A percentile compares a stretch with the other conserved stretches of the same genome.
Conservation (phyloP, 2,329 filamentous ascomycete species). For the Venturia pyrina region DNA sequence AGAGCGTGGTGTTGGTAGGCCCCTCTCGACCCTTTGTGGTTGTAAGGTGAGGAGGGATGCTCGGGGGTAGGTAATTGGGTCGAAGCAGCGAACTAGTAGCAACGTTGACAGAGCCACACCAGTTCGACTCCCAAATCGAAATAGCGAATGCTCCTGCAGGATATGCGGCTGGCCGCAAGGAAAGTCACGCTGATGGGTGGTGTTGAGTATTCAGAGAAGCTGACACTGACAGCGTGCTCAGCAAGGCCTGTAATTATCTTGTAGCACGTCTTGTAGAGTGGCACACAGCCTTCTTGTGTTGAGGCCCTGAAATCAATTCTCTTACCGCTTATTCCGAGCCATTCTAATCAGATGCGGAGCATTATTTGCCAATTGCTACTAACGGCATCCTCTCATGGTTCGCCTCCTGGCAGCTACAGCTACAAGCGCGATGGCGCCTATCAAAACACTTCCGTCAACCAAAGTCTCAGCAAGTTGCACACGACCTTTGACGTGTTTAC, state of each 20-base stretch:
- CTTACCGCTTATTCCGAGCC: neutral
- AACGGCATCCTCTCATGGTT: neutral
- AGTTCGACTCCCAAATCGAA: neutral
- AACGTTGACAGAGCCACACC: neutral
- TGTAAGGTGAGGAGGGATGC: neutral
- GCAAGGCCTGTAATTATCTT: neutral
- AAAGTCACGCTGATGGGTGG: neutral
- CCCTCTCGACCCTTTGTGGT: neutral
- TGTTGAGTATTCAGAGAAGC: neutral
- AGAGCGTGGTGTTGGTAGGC: neutral
- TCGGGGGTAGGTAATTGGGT: neutral
- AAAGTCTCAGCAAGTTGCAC: neutral
- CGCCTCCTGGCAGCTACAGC: neutral
- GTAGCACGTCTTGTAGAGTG: neutral
- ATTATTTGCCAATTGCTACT: neutral
- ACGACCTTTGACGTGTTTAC: neutral
- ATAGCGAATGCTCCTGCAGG: neutral
- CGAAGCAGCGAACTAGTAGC: neutral
- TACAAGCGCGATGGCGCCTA: conserved; percentile 4
- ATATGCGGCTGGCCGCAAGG: neutral
- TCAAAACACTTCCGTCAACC: neutral
- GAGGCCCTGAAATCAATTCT: neutral
- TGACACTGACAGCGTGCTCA: neutral
- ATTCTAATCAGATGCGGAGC: neutral
- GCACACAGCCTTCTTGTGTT: neutral